Base-by-base conservation (phyloP, 2,329 filamentous ascomycete species). In the Fusarium sp. region DNA sequence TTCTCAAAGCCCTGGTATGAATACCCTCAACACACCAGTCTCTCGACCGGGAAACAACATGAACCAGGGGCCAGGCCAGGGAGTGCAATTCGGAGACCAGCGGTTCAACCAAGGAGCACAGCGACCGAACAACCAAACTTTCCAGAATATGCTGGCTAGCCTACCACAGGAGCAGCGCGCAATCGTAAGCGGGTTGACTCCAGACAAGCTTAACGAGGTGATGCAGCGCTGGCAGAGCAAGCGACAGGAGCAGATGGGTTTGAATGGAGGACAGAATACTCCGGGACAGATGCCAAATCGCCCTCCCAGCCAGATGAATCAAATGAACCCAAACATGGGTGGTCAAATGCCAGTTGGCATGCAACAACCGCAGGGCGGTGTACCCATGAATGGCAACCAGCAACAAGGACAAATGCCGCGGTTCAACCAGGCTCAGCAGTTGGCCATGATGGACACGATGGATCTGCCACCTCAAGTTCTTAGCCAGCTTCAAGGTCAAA, bases 1-100 rank as follows among this genome's bases (percentile, higher is more conserved):
- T 41, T 85, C 84, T 3, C 88, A 88, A 71, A 89, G 86, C 62
- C 87, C 88, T 11, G 86, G 81, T 2, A 86, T 89, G 84, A 84
- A 83, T 62, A 87, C 85, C 2, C 74, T 89, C 42, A 89, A 88
- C 64, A 83, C 86, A 2, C 85, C 87, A 3, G 76, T 78, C 8
- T 76, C 79, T 4, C 81, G 83, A 26, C 81, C 84, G 11, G 80
- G 82, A 1, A 81, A 80, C 23, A 80, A 78, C 38, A 81, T 83
- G 37, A 80, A 77, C 18, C 82, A 82, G 44, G 80, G 80, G 44
- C 79, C 82, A 59, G 81, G 80, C 7, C 84, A 83, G 47, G 81
- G 77, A 50, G 77, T 81, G 4, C 82, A 81, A 4, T 88, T 88
- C 72, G 83, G 82, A 16, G 82, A 84, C 58, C 81, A 83, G 30